Evolutionary conservation across 495 filamentous ascomycete species (phyloP).

Genomic region (Penicillium herquei): DNA sequence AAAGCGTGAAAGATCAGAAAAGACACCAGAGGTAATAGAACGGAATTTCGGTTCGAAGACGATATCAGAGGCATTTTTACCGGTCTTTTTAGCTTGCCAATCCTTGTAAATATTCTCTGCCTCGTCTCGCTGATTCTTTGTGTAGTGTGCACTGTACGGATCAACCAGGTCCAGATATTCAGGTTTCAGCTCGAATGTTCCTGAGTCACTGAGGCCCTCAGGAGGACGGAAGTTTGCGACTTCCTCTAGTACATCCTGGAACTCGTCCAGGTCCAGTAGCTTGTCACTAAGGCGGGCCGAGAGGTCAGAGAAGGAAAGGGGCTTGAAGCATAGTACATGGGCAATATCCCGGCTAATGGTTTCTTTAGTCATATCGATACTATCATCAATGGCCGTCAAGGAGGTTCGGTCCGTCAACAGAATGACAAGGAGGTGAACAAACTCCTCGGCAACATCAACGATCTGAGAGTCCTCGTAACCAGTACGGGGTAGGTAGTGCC

Average conservation of each 20-base stretch:
- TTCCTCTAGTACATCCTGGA: constrained; percentile 83
- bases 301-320: constrained; percentile 89
- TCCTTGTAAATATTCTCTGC: constrained; percentile 83
- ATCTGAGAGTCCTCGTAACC: constrained; percentile 81
- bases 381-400: constrained; percentile 69
- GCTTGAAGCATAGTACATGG: constrained; percentile 94
- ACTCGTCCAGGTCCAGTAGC: constrained; percentile 65
- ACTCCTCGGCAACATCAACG: constrained; percentile 91
- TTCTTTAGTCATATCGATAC: constrained; percentile 59
- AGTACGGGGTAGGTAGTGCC: constrained; percentile 65
- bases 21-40: constrained; percentile 73
- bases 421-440: constrained; percentile 90
- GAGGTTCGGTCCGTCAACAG: constrained; percentile 83
- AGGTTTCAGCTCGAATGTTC: constrained; percentile 88
- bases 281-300: constrained; percentile 63
- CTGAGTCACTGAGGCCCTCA: constrained; percentile 87
- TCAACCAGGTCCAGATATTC: constrained; percentile 83
- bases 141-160: constrained; percentile 92
- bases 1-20: constrained; percentile 70
- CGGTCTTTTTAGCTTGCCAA: constrained; percentile 84
- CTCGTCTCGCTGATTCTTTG: constrained; percentile 95
- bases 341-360: constrained; percentile 85
- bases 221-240: constrained; percentile 87
- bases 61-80: constrained; percentile 74
- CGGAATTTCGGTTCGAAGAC: constrained; percentile 90